Evolutionary conservation across 768 basidiomycete species (phyloP).

Genomic region (Wakefieldia striispora): DNA sequence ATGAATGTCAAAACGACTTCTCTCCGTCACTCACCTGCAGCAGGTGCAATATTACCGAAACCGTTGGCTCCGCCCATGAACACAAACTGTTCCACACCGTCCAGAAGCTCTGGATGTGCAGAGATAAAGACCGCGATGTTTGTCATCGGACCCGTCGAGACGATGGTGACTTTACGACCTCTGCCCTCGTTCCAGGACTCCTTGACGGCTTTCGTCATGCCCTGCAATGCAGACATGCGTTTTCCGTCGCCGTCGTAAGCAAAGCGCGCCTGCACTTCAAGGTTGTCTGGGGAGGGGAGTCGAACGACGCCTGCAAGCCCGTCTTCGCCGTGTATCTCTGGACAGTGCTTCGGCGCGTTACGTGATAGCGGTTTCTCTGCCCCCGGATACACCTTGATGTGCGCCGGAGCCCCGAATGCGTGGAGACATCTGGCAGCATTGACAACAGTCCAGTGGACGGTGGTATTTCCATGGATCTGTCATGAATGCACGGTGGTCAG

Average conservation of each 20-base stretch:
- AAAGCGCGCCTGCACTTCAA: conserved; percentile 50
- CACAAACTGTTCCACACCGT: conserved; percentile 48
- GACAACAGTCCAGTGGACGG: conserved; percentile 53
- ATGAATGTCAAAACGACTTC: not conserved
- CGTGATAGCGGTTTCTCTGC: conserved; percentile 68
- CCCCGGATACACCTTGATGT: conserved; percentile 66
- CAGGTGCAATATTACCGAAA: conserved; percentile 74
- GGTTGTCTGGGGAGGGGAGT: conserved; percentile 50
- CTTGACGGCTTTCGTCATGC: conserved; percentile 57
- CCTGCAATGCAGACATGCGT: conserved; percentile 58
- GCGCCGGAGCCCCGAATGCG: conserved; percentile 63
- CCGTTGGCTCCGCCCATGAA: conserved; percentile 93
- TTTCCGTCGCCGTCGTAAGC: conserved; percentile 42
- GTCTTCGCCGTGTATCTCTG: conserved; percentile 79
- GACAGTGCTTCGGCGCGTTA: conserved; percentile 52
- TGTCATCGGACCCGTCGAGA: conserved; percentile 84
- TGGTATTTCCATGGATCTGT: conserved; percentile 82
- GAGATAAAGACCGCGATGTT: conserved; percentile 71
- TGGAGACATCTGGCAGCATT: conserved; percentile 79
- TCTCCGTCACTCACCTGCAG: conserved; percentile 48
- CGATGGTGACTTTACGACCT: conserved; percentile 61
- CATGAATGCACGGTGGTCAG: not conserved
- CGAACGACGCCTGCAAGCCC: conserved; percentile 86
- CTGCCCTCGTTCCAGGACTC: conserved; percentile 54
- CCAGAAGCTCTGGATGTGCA: conserved; percentile 53